These are phyloP conservation scores for Dothideomycetidae sp. DNA, from an alignment of 2,329 filamentous ascomycete species.

Conservation along the genomic window DNA sequence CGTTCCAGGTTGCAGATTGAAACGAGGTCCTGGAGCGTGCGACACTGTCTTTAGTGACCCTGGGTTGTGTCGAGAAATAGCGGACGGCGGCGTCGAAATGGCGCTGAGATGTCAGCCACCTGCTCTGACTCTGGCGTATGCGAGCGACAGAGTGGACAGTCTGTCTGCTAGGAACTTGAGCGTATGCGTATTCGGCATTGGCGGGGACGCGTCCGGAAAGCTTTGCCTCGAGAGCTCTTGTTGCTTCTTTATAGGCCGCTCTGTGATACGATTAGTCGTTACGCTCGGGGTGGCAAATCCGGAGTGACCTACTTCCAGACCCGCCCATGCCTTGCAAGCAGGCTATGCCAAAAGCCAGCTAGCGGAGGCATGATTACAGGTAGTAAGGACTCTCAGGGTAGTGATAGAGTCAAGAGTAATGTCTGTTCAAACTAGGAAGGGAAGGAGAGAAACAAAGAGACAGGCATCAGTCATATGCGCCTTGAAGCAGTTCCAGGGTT, in stretches of 20 bases:
- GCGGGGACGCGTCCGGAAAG: slow-evolving; percentile 27
- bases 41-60: slow-evolving; percentile 25
- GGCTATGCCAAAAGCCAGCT: slow-evolving; percentile 24
- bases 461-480: too few relatives aligned
- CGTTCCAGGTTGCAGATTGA: slow-evolving; percentile 39
- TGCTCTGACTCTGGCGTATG: slow-evolving; percentile 49
- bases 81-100: slow-evolving; percentile 31
- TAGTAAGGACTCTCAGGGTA: slow-evolving; percentile 5
- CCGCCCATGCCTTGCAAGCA: slow-evolving; percentile 22
- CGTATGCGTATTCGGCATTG: slow-evolving; percentile 46
- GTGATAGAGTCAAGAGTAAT: background rate
- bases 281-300: background rate
- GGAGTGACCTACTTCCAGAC: slow-evolving; percentile 16
- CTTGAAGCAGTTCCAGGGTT: too few relatives aligned
- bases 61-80: slow-evolving; percentile 36
- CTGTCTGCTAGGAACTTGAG: slow-evolving; percentile 41
- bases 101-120: slow-evolving; percentile 45
- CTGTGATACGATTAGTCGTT: slow-evolving; percentile 7
- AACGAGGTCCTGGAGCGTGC: slow-evolving; percentile 30
- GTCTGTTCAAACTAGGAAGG: too few relatives aligned
- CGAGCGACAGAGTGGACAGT: slow-evolving; percentile 47
- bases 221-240: slow-evolving; percentile 19
- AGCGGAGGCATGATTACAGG: slow-evolving; percentile 22
- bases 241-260: slow-evolving; percentile 17
- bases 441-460: too few relatives aligned